Conservation (phyloP, 2,329 filamentous ascomycete species). For the Tolypocladium paradoxum region DNA sequence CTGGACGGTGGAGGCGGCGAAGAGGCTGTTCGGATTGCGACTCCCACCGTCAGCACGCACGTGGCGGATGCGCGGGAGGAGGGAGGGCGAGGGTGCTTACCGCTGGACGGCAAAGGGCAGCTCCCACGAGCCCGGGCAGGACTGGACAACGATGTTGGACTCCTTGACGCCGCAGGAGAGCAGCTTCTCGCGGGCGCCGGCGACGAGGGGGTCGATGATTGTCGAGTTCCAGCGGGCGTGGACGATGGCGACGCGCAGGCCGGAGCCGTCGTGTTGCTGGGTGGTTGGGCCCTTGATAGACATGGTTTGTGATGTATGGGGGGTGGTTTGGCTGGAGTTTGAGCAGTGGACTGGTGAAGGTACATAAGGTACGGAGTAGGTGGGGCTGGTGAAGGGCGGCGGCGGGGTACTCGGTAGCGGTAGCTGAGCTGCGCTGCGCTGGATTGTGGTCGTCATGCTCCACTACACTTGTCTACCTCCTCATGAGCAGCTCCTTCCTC, state of each 20-base stretch:
- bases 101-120: constrained; percentile 82
- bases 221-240: constrained; percentile 90
- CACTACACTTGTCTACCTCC: not conserved
- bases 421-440: no score
- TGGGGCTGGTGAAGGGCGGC: not conserved
- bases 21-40: constrained; percentile 45
- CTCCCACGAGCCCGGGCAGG: constrained; percentile 90
- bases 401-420: not conserved
- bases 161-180: constrained; percentile 70
- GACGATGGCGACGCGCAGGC: constrained; percentile 83
- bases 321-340: not conserved
- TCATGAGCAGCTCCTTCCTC: not conserved
- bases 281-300: constrained; percentile 46
- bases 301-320: constrained; percentile 15
- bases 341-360: not conserved
- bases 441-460: no score
- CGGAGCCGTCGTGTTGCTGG: constrained; percentile 54
- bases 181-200: constrained; percentile 70
- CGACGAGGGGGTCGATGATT: constrained; percentile 78
- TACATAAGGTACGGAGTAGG: no score
- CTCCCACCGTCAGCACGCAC: constrained; percentile 7
- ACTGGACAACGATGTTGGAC: constrained; percentile 80
- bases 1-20: constrained; percentile 78
- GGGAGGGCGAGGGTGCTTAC: constrained; percentile 31
- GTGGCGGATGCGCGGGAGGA: not conserved